Percentiles rank a stretch among this genome's conserved stretches.
Evolutionary conservation across 345 rosid species (phyloP).

Genomic region (Eutrema yunnanense): DNA sequence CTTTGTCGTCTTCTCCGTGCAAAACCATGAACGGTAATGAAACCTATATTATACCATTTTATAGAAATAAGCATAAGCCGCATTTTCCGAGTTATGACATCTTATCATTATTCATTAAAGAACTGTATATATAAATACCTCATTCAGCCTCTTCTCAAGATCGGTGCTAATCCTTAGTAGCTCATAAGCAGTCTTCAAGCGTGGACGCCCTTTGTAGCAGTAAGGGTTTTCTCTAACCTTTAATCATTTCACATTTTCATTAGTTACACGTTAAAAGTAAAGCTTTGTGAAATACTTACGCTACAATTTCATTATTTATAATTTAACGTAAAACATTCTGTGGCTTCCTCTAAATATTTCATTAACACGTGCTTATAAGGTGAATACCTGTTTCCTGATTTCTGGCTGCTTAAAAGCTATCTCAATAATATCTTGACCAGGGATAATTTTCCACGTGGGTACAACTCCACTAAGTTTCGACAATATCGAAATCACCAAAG

Average conservation of each 20-base stretch:
- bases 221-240: constrained; percentile 59
- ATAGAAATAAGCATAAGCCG: neutral
- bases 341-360: neutral
- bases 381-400: constrained; percentile 52
- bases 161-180: constrained; percentile 44
- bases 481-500: constrained; percentile 35
- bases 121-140: constrained; percentile 27
- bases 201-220: constrained; percentile 78
- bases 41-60: constrained; percentile 31
- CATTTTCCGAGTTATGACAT: neutral
- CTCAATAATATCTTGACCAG: constrained; percentile 56
- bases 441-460: constrained; percentile 68
- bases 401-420: constrained; percentile 61
- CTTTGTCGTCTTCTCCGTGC: constrained; percentile 83
- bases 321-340: neutral
- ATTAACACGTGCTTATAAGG: neutral
- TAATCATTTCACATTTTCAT: neutral
- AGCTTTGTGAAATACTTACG: too few relatives aligned
- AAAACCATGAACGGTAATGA: constrained; percentile 65
- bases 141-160: constrained; percentile 49
- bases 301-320: neutral
- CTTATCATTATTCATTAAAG: neutral
- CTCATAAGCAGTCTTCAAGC: constrained; percentile 68
- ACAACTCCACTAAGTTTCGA: constrained; percentile 33
- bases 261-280: neutral